These are phyloP conservation scores for Fusarium proliferatum DNA, from an alignment of 2,329 filamentous ascomycete species.

Conservation along the genomic window DNA sequence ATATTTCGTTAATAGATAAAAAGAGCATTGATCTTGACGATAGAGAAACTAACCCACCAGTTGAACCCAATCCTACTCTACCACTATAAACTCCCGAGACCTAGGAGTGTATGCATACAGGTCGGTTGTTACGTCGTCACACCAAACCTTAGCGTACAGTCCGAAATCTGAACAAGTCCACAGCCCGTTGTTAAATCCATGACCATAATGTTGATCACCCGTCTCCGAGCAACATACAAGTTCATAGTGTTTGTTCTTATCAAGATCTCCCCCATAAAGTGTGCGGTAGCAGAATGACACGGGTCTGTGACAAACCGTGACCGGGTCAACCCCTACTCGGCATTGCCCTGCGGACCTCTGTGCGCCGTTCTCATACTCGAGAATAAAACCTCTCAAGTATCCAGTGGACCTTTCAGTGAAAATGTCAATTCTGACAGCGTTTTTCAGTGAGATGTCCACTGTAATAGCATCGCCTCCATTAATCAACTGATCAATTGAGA, in stretches of 20 bases:
- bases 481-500: neutral
- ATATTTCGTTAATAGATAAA: too few species aligned
- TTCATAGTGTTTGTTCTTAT: neutral
- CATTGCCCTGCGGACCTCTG: neutral
- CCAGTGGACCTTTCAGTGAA: neutral
- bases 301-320: neutral
- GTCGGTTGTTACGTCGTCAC: neutral
- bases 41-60: neutral
- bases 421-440: neutral
- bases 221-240: neutral
- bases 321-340: neutral
- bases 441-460: neutral
- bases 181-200: rapidly evolving
- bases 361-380: neutral
- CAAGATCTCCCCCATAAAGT: neutral
- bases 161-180: neutral
- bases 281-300: neutral
- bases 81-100: neutral
- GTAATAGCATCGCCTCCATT: neutral
- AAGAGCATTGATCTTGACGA: neutral
- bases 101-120: neutral
- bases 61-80: too few species aligned
- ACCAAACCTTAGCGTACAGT: neutral
- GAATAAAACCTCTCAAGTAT: neutral
- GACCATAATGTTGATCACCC: neutral